These are phyloP conservation scores for Corymbia maculata DNA, from an alignment of 345 rosid genomes.

Conservation along the genomic window DNA sequence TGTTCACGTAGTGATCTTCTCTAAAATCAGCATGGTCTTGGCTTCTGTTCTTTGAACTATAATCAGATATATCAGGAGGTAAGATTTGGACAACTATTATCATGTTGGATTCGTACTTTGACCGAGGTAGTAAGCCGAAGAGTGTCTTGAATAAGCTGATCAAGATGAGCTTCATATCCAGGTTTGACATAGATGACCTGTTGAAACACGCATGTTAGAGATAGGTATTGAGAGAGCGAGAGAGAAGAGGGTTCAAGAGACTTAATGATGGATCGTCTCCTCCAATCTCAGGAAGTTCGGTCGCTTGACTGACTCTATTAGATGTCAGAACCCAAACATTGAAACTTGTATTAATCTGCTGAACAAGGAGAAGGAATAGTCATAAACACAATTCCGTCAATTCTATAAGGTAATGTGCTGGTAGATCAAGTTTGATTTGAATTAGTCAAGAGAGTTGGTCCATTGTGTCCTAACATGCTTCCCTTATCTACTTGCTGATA, in stretches of 20 bases:
- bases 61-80: not conserved
- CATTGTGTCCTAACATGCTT: not conserved
- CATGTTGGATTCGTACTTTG: conserved; percentile 18
- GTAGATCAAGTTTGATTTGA: not conserved
- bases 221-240: not conserved
- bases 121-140: conserved; percentile 42
- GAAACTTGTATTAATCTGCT: conserved; percentile 64
- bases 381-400: not conserved
- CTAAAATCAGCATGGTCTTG: not conserved
- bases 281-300: conserved; percentile 49
- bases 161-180: conserved; percentile 67
- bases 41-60: not conserved
- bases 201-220: not conserved
- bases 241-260: not conserved
- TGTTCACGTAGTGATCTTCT: not conserved
- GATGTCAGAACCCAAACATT: conserved; percentile 75
- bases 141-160: conserved; percentile 67
- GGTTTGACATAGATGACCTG: conserved; percentile 90
- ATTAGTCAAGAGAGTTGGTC: not conserved
- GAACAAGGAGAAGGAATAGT: not conserved
- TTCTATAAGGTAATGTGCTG: not conserved
- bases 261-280: conserved; percentile 83
- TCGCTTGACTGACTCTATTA: conserved; percentile 16
- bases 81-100: not conserved
- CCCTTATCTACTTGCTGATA: not conserved